These are phyloP conservation scores for Pyrenochaeta sp. DNA, from an alignment of 2,329 filamentous ascomycete species.

Conservation along the genomic window DNA sequence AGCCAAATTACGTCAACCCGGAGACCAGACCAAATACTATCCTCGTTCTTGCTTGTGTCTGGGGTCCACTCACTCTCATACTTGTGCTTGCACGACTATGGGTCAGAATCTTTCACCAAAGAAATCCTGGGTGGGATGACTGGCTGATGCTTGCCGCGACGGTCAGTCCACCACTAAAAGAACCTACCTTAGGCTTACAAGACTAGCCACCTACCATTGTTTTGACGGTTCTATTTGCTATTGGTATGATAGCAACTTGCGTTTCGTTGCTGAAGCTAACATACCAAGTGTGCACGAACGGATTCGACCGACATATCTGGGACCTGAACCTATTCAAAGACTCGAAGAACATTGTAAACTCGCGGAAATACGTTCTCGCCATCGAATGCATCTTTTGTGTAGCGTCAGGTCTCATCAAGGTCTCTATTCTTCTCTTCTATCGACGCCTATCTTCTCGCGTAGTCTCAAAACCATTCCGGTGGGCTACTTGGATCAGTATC, in stretches of 20 bases:
- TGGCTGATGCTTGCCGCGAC: conserved; percentile 39
- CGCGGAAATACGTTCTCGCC: conserved; percentile 40
- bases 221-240: conserved; percentile 29
- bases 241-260: conserved; percentile 24
- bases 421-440: conserved; percentile 46
- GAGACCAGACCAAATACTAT: conserved; percentile 27
- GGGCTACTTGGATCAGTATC: conserved; percentile 36
- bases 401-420: conserved; percentile 40
- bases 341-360: conserved; percentile 15
- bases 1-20: conserved; percentile 34
- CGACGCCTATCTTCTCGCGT: conserved; percentile 37
- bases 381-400: conserved; percentile 38
- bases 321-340: conserved; percentile 23
- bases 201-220: conserved; percentile 25
- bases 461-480: conserved; percentile 34
- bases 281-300: conserved; percentile 18
- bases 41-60: conserved; percentile 26
- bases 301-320: conserved; percentile 41
- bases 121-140: conserved; percentile 37
- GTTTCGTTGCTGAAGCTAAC: background rate
- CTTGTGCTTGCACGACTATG: conserved; percentile 39
- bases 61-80: conserved; percentile 30
- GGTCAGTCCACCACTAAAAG: conserved; percentile 17
- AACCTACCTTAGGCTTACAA: conserved; percentile 9
- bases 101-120: conserved; percentile 38